phyloP scores from a whole-genome alignment of 2,329 filamentous ascomycete species.

The Cladosporium phlei region DNA sequence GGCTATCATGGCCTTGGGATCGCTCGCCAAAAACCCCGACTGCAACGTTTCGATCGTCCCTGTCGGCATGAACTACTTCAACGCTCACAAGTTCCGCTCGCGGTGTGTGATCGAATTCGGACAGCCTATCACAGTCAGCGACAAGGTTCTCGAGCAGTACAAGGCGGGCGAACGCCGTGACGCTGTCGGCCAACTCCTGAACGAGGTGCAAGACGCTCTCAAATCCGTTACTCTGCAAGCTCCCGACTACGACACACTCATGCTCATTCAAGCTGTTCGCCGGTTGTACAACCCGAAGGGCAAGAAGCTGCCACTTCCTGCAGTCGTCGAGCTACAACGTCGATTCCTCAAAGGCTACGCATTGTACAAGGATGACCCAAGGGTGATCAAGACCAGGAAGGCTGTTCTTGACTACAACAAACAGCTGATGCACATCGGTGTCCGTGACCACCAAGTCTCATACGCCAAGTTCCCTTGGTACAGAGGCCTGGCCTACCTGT shows the following conservation, averaged over 20 bases:
- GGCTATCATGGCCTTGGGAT: slow-evolving; percentile 93
- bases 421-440: slow-evolving; percentile 75
- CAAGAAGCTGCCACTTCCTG: slow-evolving; percentile 85
- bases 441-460: slow-evolving; percentile 90
- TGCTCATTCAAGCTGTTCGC: slow-evolving; percentile 92
- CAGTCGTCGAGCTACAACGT: slow-evolving; percentile 90
- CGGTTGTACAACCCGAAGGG: slow-evolving; percentile 91
- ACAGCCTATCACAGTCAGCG: slow-evolving; percentile 76
- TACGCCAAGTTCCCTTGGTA: slow-evolving; percentile 79
- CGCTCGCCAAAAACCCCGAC: slow-evolving; percentile 76
- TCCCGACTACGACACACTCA: slow-evolving; percentile 91
- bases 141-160: slow-evolving; percentile 79
- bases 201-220: slow-evolving; percentile 79
- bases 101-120: slow-evolving; percentile 95
- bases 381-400: slow-evolving; percentile 70
- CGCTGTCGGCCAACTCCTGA: slow-evolving; percentile 77
- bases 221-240: slow-evolving; percentile 85
- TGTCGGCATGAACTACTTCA: slow-evolving; percentile 99
- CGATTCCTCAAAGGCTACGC: slow-evolving; percentile 87
- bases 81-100: slow-evolving; percentile 96
- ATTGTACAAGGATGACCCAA: slow-evolving; percentile 83
- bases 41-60: slow-evolving; percentile 93
- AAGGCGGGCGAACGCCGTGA: slow-evolving; percentile 77
- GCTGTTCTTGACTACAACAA: slow-evolving; percentile 82
- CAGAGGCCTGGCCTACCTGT: slow-evolving; percentile 68